Evolutionary conservation across 257 asterid genomes (phyloP).

Genomic region (Hygrophila difformis): DNA sequence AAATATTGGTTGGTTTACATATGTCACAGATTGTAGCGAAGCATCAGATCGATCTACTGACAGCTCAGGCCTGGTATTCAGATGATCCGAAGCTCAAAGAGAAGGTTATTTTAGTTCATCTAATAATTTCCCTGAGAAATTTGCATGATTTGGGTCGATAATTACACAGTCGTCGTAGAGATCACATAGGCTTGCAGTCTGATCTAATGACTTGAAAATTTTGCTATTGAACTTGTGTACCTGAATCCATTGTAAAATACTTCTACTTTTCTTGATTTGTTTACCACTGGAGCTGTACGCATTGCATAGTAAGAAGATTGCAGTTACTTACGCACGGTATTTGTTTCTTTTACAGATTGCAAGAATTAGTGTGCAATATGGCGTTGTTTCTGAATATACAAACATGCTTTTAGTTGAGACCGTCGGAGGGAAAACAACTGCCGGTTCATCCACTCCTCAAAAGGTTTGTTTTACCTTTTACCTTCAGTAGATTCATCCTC

Average conservation of each 20-base stretch:
- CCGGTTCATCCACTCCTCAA: conserved; percentile 25
- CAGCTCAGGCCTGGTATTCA: conserved; percentile 84
- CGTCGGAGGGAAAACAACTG: conserved; percentile 23
- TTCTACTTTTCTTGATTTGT: too few species aligned
- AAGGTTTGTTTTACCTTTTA: conserved; percentile 30
- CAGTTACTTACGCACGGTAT: conserved; percentile 9
- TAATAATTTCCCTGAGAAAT: neutral
- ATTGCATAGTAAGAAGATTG: conserved; percentile 4
- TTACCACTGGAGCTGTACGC: neutral
- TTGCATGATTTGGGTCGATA: neutral
- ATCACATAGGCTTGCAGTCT: neutral
- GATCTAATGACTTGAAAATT: neutral
- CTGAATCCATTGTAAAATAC: neutral
- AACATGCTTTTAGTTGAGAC: conserved; percentile 50
- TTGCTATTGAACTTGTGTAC: neutral
- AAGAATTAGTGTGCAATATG: conserved; percentile 47
- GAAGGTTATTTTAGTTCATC: conserved; percentile 41
- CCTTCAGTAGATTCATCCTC: neutral
- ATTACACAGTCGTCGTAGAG: neutral
- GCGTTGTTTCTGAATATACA: conserved; percentile 60
- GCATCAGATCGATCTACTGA: conserved; percentile 65
- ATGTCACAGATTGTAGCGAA: conserved; percentile 51
- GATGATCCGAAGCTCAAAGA: conserved; percentile 50
- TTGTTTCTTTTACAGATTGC: conserved; percentile 51
- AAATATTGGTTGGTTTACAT: conserved; percentile 13